Percentiles rank a stretch among this genome's conserved stretches.
These are phyloP conservation scores for Nematodospora valgi DNA, from an alignment of 805 yeast species.

Conservation along the genomic window DNA sequence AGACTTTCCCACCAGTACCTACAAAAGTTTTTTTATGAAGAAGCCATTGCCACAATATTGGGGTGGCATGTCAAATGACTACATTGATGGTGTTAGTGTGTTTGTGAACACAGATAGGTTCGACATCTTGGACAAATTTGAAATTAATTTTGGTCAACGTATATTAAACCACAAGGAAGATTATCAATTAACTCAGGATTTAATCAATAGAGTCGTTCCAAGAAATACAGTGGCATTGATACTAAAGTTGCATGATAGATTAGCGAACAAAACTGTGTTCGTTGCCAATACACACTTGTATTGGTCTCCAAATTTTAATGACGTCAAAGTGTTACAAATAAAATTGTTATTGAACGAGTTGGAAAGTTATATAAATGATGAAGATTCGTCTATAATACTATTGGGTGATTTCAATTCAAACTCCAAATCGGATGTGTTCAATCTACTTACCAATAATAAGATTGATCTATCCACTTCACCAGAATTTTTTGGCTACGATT, in stretches of 20 bases:
- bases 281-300: constrained; percentile 60
- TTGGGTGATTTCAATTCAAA: constrained; percentile 58
- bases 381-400: constrained; percentile 33
- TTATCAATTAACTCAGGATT: constrained; percentile 31
- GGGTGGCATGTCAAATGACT: constrained; percentile 35
- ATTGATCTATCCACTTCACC: constrained; percentile 8
- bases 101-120: constrained; percentile 50
- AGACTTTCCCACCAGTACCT: constrained; percentile 22
- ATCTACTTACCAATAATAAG: constrained; percentile 33
- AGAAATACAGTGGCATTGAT: constrained; percentile 59
- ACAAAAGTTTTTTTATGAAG: constrained; percentile 44
- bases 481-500: constrained; percentile 14
- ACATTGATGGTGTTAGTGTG: constrained; percentile 60
- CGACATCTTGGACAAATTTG: constrained; percentile 30
- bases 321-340: constrained; percentile 53
- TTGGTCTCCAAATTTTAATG: constrained; percentile 50
- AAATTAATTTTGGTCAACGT: constrained; percentile 28
- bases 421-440: constrained; percentile 46
- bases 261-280: constrained; percentile 37
- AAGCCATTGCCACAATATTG: constrained; percentile 55
- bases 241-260: constrained; percentile 44
- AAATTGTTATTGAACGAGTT: constrained; percentile 28
- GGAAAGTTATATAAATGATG: constrained; percentile 9
- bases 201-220: constrained; percentile 32
- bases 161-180: constrained; percentile 19